These are phyloP conservation scores for Clarireedia hainanense DNA, from an alignment of 2,329 filamentous ascomycete species.

Conservation along the genomic window DNA sequence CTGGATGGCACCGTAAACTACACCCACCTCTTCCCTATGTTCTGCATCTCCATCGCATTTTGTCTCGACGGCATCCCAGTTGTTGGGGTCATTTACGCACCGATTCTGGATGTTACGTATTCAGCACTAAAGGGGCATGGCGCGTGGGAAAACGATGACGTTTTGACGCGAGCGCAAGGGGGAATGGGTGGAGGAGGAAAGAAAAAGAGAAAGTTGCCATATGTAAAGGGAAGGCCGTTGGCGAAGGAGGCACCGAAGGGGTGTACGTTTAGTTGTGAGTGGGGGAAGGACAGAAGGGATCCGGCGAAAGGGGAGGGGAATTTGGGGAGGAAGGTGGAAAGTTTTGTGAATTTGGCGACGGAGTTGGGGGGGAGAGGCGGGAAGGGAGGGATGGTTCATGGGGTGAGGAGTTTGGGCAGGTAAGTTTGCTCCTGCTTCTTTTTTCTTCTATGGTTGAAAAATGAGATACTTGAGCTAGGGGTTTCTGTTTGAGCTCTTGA, in stretches of 20 bases:
- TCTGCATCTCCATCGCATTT: constrained; percentile 71
- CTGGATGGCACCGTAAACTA: constrained; percentile 41
- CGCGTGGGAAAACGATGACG: constrained; percentile 40
- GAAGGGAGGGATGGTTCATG: constrained; percentile 72
- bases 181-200: constrained; percentile 3
- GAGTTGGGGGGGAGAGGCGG: constrained; percentile 55
- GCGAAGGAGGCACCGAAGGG: constrained; percentile 56
- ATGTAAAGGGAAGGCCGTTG: constrained; percentile 54
- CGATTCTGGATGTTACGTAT: constrained; percentile 62
- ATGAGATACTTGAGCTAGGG: background rate
- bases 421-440: constrained; percentile 17
- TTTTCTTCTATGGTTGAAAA: background rate
- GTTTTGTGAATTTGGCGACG: constrained; percentile 66
- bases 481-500: background rate
- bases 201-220: constrained; percentile 54
- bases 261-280: constrained; percentile 69
- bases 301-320: constrained; percentile 49
- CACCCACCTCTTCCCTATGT: constrained; percentile 74
- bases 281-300: constrained; percentile 71
- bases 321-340: constrained; percentile 63
- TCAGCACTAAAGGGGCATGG: constrained; percentile 58
- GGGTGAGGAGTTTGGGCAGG: constrained; percentile 61
- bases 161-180: background rate
- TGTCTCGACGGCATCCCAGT: constrained; percentile 50
- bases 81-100: constrained; percentile 66